Conservation (phyloP, 2,329 filamentous ascomycete species). For the Fusarium stilboides region DNA sequence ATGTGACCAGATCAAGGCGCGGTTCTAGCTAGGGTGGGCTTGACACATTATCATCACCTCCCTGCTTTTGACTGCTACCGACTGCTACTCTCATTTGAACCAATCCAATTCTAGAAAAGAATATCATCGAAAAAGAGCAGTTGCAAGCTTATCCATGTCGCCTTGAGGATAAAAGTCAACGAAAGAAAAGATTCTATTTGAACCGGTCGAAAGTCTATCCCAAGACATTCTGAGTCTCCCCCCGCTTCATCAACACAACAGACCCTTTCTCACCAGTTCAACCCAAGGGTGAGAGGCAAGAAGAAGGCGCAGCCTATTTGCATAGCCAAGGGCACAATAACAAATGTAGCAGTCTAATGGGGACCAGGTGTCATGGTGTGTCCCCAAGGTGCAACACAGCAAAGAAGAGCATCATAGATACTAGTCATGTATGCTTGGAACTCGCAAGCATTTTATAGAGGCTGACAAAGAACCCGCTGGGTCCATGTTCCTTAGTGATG, state of each 20-base stretch:
- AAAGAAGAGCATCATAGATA: conserved; percentile 43
- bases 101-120: no score
- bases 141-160: no score
- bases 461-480: conserved; percentile 50
- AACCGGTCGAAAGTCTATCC: not conserved
- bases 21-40: no score
- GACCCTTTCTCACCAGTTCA: conserved; percentile 18
- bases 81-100: no score
- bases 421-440: conserved; percentile 55
- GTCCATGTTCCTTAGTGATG: conserved; percentile 44
- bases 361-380: conserved; percentile 38
- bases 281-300: conserved; percentile 39
- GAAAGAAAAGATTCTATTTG: no score
- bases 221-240: not conserved
- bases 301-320: conserved; percentile 39
- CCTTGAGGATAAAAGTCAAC: no score
- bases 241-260: not conserved
- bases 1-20: no score
- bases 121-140: no score
- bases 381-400: conserved; percentile 37
- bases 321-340: conserved; percentile 42
- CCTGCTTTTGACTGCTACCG: no score
- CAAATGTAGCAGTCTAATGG: conserved; percentile 36
- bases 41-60: no score
- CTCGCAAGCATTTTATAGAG: conserved; percentile 60